A percentile compares a stretch with the other conserved stretches of the same genome.
phyloP scores from a whole-genome alignment of 2,329 filamentous ascomycete species.

The Scortechinia acanthostroma region DNA sequence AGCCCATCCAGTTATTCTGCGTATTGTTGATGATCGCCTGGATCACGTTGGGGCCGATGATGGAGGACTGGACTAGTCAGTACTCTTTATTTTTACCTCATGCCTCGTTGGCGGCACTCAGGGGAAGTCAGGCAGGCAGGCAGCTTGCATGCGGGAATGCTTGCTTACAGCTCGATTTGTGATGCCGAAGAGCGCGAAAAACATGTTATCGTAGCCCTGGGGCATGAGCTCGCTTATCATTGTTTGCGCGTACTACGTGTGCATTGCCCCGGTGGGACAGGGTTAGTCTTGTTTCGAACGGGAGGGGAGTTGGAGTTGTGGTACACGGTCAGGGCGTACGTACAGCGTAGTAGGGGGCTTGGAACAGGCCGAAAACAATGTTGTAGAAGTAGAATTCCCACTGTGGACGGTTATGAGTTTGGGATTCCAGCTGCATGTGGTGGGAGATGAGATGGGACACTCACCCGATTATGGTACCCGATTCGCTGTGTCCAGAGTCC shows the following conservation, averaged over 20 bases:
- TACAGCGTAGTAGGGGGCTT: constrained; percentile 27
- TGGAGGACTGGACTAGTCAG: constrained; percentile 21
- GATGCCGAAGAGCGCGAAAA: constrained; percentile 31
- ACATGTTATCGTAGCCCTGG: constrained; percentile 31
- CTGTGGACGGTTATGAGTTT: no score
- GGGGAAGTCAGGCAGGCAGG: neutral
- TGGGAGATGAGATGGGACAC: neutral
- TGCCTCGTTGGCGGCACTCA: no score
- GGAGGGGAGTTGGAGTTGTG: neutral
- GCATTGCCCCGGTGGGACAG: no score
- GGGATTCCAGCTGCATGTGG: no score
- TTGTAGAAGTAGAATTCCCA: constrained; percentile 32
- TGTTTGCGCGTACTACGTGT: constrained; percentile 23
- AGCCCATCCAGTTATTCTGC: constrained; percentile 31
- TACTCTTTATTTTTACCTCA: neutral
- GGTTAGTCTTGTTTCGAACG: no score
- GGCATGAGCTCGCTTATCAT: constrained; percentile 33
- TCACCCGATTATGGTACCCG: constrained; percentile 23
- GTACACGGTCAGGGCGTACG: constrained; percentile 12
- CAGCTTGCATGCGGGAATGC: neutral
- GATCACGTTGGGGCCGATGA: constrained; percentile 30
- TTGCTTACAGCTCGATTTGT: constrained; percentile 28
- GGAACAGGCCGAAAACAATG: constrained; percentile 28
- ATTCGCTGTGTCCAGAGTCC: constrained; percentile 25
- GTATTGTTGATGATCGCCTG: constrained; percentile 30